These are phyloP conservation scores for Huntiella decipiens DNA, from an alignment of 2,329 filamentous ascomycete genomes.

Conservation along the genomic window DNA sequence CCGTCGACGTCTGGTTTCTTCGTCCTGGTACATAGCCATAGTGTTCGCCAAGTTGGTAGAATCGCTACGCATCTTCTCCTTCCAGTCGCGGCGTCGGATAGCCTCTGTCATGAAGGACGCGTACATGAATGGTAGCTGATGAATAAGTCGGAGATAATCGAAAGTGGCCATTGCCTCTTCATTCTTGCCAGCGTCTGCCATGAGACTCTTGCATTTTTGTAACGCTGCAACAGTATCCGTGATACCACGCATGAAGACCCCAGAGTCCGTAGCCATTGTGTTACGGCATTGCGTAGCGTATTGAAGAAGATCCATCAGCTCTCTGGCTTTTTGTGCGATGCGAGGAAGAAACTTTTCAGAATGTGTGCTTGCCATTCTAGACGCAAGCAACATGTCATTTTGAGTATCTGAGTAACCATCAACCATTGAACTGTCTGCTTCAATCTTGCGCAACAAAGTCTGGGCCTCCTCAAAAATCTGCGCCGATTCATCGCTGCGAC, in stretches of 20 bases:
- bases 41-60: conserved; percentile 80
- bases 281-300: conserved; percentile 49
- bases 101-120: conserved; percentile 76
- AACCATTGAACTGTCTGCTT: conserved; percentile 65
- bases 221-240: conserved; percentile 37
- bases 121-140: conserved; percentile 74
- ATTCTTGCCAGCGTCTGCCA: conserved; percentile 51
- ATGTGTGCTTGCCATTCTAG: conserved; percentile 43
- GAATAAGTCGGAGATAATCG: conserved; percentile 59
- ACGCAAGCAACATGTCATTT: conserved; percentile 39
- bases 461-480: conserved; percentile 70
- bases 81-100: conserved; percentile 74
- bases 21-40: conserved; percentile 78
- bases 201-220: conserved; percentile 35
- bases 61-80: conserved; percentile 73
- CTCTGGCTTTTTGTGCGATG: conserved; percentile 33
- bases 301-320: conserved; percentile 42
- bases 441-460: conserved; percentile 68
- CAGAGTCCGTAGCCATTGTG: conserved; percentile 41
- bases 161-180: conserved; percentile 65
- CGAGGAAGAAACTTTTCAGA: conserved; percentile 43
- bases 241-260: conserved; percentile 64
- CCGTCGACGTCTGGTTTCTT: conserved; percentile 71
- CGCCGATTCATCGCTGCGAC: conserved; percentile 41
- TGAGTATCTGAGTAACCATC: conserved; percentile 47